These are phyloP conservation scores for Carex cristatella DNA, from an alignment of 176 grass and related monocot genomes.

Conservation along the genomic window DNA sequence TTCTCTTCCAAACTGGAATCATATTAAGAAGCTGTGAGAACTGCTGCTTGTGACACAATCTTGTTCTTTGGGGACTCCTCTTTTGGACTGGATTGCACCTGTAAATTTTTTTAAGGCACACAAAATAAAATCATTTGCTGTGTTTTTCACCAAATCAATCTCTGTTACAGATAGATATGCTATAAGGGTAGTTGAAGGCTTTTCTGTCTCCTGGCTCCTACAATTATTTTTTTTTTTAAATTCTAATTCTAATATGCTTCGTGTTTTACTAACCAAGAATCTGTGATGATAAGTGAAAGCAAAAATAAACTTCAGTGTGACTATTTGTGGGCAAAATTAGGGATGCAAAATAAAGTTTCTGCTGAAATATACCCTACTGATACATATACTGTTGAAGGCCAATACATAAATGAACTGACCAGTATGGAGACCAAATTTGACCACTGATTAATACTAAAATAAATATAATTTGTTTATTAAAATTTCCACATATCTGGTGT, in stretches of 20 bases:
- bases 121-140: not conserved
- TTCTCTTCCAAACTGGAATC: not conserved
- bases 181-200: no score
- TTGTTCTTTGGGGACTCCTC: constrained; percentile 9
- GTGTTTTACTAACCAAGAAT: not conserved
- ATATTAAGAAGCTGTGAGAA: constrained; percentile 8
- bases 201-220: not conserved
- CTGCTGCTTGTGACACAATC: not conserved
- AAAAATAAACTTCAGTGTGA: not conserved
- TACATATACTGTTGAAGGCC: not conserved
- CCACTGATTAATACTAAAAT: not conserved
- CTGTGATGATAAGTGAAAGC: not conserved
- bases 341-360: not conserved
- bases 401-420: not conserved
- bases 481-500: not conserved
- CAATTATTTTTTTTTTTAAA: not conserved
- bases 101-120: not conserved
- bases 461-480: not conserved
- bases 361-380: not conserved
- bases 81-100: not conserved
- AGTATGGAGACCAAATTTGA: not conserved
- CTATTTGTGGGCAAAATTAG: not conserved
- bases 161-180: not conserved
- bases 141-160: not conserved
- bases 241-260: not conserved